Base-by-base conservation (phyloP, 192 early-diverging fungal species). In the Rhizoclosmatium sp. region DNA sequence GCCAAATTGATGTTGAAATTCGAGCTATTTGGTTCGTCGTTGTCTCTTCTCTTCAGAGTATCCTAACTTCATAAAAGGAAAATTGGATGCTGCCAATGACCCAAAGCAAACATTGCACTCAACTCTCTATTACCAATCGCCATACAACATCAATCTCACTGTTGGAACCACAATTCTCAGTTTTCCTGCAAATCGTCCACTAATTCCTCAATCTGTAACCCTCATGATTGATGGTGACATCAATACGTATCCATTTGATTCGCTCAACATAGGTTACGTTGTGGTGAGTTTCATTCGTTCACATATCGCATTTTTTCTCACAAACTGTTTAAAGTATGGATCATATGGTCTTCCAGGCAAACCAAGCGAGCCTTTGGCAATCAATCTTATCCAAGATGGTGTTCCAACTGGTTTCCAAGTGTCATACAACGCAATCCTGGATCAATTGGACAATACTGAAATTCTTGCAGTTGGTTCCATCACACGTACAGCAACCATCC, bases 171-270 rank as follows among this genome's bases (percentile, higher is more conserved):
- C 19, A n/a, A 49, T 39, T 23, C 54, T 71, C 14, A 21, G 9
- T 2, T 71, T 71, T 41, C 31, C 47, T 5, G 14, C 5, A 40
- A 41, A 41, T 3, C 23, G 14, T 7, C 69, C 51, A 5, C n/a
- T 71, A 14, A 23, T 56, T 3, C 4, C 23, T 31, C 49, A 56
- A 45, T 16, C 41, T 14, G 51, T 14, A 2, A 12, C 49, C 16
- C 7, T 56, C 10, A 23, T 45, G 7, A 5, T 71, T 9, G 4
- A 14, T 4, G 69, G 69, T 5, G 69, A 71, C 51, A 12, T 23
- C 19, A 44, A 23, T 14, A 31, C 31, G 5, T 71, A 71, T 71
- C 69, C 69, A 5, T n/a, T 71, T 41, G 69, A 71, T 56, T 12
- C 10, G 5, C 40, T 23, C 16, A 7, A 5, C 21, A 23, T 23